phyloP scores from a whole-genome alignment of 768 basidiomycete species.

The Cubamyces lactineus region DNA sequence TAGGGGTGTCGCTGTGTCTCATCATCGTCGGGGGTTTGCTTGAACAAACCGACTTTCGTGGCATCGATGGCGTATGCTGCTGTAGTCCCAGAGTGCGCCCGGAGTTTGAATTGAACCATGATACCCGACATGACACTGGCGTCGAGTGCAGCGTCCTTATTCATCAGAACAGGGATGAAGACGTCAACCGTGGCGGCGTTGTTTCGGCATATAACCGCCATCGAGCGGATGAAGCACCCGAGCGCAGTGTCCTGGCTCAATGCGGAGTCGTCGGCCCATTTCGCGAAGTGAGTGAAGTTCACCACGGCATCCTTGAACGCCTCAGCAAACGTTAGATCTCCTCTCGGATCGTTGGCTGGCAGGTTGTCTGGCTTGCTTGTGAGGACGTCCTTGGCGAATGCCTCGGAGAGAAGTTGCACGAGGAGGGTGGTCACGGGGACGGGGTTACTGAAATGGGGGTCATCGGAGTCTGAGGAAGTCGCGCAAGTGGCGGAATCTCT shows the following conservation, averaged over 20 bases:
- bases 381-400: constrained; percentile 23
- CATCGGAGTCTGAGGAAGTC: constrained; percentile 2
- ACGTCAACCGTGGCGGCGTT: constrained; percentile 29
- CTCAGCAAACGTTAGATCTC: too few species aligned
- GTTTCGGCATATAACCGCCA: constrained; percentile 30
- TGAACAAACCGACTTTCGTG: constrained; percentile 7
- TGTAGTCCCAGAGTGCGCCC: not conserved
- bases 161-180: constrained; percentile 35
- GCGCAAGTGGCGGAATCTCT: constrained; percentile 25
- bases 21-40: not conserved
- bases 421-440: constrained; percentile 28
- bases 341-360: constrained; percentile 9
- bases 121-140: constrained; percentile 24
- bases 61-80: constrained; percentile 16
- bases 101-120: constrained; percentile 30
- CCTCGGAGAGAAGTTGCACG: constrained; percentile 24
- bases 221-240: constrained; percentile 33
- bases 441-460: not conserved
- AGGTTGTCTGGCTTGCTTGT: constrained; percentile 31
- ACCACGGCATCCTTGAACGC: constrained; percentile 33
- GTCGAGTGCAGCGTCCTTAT: constrained; percentile 4
- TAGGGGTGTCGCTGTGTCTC: constrained; percentile 20
- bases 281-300: constrained; percentile 39
- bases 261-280: constrained; percentile 28
- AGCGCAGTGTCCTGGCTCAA: constrained; percentile 25